Percentiles rank a stretch among this genome's conserved stretches.
phyloP scores from a whole-genome alignment of 202 grass and related monocot species.

The Setaria italica region DNA sequence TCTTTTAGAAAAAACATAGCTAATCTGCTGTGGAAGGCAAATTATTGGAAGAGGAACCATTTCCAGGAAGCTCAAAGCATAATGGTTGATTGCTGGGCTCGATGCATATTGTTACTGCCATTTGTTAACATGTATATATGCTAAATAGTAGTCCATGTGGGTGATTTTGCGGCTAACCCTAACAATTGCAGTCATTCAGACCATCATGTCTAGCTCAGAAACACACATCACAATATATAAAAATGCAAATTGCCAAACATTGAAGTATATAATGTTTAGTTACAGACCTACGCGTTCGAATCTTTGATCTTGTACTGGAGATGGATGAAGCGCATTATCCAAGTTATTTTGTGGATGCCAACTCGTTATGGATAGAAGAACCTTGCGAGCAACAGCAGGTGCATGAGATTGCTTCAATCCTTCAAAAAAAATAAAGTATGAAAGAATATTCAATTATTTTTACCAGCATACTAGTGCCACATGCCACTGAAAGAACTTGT shows the following conservation, averaged over 20 bases:
- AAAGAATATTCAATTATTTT: conserved; percentile 38
- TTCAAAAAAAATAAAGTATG: conserved; percentile 29
- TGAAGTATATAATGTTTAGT: conserved; percentile 24
- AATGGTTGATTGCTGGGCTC: background rate
- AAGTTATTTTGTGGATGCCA: conserved; percentile 40
- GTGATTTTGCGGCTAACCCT: conserved; percentile 37
- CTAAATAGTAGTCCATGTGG: conserved; percentile 38
- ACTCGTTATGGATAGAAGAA: conserved; percentile 49
- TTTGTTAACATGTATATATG: conserved; percentile 25
- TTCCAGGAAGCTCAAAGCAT: conserved; percentile 28
- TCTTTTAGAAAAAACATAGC: background rate
- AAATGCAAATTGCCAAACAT: conserved; percentile 15
- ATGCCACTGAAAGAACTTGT: background rate
- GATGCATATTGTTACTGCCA: conserved; percentile 13
- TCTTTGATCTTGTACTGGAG: conserved; percentile 46
- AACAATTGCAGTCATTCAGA: background rate
- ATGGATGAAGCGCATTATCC: conserved; percentile 37
- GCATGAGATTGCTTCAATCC: conserved; percentile 47
- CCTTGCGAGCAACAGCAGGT: conserved; percentile 49
- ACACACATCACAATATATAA: background rate
- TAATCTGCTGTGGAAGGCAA: background rate
- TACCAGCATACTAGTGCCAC: conserved; percentile 13
- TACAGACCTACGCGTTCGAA: conserved; percentile 37
- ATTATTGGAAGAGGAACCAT: conserved; percentile 30
- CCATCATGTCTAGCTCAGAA: conserved; percentile 32